Evolutionary conservation across 2,329 filamentous ascomycete genomes (phyloP), one percentile per base, ranked within the genome.

Genomic region (Fusarium sp.): DNA sequence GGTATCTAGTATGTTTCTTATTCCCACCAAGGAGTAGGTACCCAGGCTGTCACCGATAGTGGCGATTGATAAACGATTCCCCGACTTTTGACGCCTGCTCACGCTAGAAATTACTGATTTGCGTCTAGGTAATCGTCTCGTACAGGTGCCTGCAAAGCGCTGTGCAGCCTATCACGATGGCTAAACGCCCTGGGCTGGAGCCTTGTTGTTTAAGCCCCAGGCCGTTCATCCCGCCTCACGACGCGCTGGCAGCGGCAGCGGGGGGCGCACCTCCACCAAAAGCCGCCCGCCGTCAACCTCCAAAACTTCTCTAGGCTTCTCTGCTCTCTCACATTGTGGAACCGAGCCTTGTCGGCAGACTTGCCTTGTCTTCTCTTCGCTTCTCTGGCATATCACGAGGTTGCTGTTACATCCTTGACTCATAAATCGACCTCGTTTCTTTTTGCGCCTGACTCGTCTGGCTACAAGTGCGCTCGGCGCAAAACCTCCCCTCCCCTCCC

Each of bases 301-400:
- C 65, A 68, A 70, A 69, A 69, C 60, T 71, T 69, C 64, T 67
- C 52, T 57, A 70, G 67, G 68, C 60, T 71, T 69, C 64, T 67
- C 52, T 57, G 43, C 48, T 41, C 59, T 64, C 53, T 60, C 56
- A 44, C 52, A 58, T 65, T 64, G 67, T 63, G 67, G 68, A 70
- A 64, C 63, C 53, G 34, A 46, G 41, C 47, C 49, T 61, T 40
- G 25, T 47, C 49, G 50, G 53, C 46, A 68, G 49, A 53, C 51
- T 57, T 49, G 51, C 48, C 54, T 34, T 42, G 19, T 63, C 40
- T 13, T 36, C 50, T 31, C 39, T 39, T 63, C 49, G 47, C 48
- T 63, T 55, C 48, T 46, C 38, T 52, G 39, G 25, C 31, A 39
- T 61, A 50, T 43, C 29, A 42, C 34, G 52, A 53, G 44, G 51